Base-by-base conservation (phyloP, 2,329 filamentous ascomycete genomes). In the Paramyrothecium sp. region DNA sequence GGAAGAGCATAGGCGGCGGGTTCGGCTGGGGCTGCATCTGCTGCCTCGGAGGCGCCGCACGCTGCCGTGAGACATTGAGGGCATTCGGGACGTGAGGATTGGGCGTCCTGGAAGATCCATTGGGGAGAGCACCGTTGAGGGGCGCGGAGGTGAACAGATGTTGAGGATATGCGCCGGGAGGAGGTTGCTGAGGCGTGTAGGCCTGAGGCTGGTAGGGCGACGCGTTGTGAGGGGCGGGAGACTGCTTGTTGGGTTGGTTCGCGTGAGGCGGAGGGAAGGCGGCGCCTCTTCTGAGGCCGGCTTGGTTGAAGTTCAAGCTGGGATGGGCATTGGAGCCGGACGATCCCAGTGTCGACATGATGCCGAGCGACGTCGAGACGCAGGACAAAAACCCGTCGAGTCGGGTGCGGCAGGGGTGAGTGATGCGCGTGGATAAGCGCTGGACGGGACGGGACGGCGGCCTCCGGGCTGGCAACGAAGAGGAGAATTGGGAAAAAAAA, bases 171-270 rank as follows among this genome's bases (percentile, higher is more conserved):
- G 75, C 65, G 58, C 72, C 73, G 59, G 78, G 75, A 17, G 78
- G 72, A 26, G 77, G 74, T 64, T 82, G 81, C 66, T 84, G 81
- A 53, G 82, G 73, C 55, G 78, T 70, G 68, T 85, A 85, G 58
- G 78, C 74, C 61, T 81, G 79, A 54, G 77, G 67, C 68, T 83
- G 81, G 66, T 85, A 86, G 2, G 82, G 79, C 58, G 82, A 79
- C 58, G 81, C 78, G 65, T 81, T 76, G 61, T 83, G 81, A 61
- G 81, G 77, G 21, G 80, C 79, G 44, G 82, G 79, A 26, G 82
- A 82, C 60, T 81, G 79, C 68, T 85, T 84, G 67, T 79, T 83
- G 62, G 77, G 75, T 64, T 80, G 78, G 62, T 76, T 78, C 58
- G 78, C 73, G 65, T 82, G 80, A 38, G 77, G 73, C 56, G 78